Percentiles rank a stretch among this genome's conserved stretches.
phyloP scores from a whole-genome alignment of 2,329 filamentous ascomycete species.

The Hypoxylon sp. region DNA sequence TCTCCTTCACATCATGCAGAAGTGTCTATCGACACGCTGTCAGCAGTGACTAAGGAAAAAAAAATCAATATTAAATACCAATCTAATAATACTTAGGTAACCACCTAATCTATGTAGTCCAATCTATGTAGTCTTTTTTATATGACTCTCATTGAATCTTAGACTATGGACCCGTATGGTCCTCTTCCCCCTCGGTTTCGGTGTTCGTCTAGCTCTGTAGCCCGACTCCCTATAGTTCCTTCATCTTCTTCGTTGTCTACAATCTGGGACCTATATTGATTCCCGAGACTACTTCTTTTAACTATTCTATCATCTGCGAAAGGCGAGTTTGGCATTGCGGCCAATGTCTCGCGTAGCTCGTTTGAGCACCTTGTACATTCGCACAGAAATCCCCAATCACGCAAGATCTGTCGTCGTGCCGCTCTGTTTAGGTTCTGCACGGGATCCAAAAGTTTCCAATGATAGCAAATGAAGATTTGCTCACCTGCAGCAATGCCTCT shows the following conservation, averaged over 20 bases:
- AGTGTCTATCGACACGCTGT: no score
- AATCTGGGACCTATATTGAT: no score
- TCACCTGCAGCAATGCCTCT: background rate
- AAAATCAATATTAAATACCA: no score
- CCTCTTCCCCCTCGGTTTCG: background rate
- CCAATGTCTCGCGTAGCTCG: background rate
- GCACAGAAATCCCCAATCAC: conserved; percentile 1
- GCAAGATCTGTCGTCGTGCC: background rate
- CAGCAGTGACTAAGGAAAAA: no score
- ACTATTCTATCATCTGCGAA: no score
- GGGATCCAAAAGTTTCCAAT: background rate
- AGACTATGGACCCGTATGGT: background rate
- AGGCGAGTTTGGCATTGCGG: background rate
- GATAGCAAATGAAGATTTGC: conserved; percentile 1
- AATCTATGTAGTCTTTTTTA: background rate
- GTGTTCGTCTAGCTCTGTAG: background rate
- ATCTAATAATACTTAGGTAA: no score
- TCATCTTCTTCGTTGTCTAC: background rate
- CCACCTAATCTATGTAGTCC: no score
- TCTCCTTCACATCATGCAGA: no score
- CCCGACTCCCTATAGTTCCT: background rate
- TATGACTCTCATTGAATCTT: background rate
- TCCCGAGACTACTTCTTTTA: no score
- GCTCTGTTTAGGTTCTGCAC: no score
- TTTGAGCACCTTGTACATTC: background rate